Evolutionary conservation across 257 asterid genomes (phyloP), one percentile per base, ranked within the genome.

Genomic region (Plectranthus barbatus): DNA sequence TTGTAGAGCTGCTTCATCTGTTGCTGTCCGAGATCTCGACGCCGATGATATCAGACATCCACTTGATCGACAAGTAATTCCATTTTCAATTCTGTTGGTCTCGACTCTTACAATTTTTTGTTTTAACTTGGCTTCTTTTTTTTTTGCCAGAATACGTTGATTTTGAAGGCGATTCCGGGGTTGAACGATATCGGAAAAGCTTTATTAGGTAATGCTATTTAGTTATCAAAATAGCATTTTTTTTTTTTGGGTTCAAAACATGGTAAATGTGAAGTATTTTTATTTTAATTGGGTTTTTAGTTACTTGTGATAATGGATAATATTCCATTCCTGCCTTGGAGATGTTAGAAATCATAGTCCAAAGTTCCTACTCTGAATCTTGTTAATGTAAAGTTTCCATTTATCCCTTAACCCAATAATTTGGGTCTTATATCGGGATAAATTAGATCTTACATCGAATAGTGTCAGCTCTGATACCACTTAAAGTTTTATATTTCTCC

Each of bases 21-120:
- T 79, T 54, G 80, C 77, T 52, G 56, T 70, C 72, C 90, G 86
- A 55, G 78, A 86, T 69, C 82, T 92, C 4, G 95, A 92, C 58
- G 98, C 97, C 0, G 98, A 92, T 76, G 98, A 92, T 66, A 70
- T 92, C 64, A 83, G 97, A 3, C 98, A 92, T 51, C 98, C 98
- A 63, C 90, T 92, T 40, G 98, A 89, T 81, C 85, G 82, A 82
- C 98, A 92, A 79, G 98, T 88, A 26, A 57, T 31, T 47, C 42
- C 12, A 70, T 69, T 41, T 61, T 37, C 48, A 19, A 4, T 7
- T 33, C 36, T 48, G 9, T 20, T 42, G 4, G 50, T 45, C 53
- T 68, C 15, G 54, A 74, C 23, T 19, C 46, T 23, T 9, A 41
- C 4, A 36, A 15, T n/a, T 37, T 2, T 10, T 44, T 3, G 7